These are phyloP conservation scores for Boletus mariae DNA, from an alignment of 1,284 basidiomycete species.

Conservation along the genomic window DNA sequence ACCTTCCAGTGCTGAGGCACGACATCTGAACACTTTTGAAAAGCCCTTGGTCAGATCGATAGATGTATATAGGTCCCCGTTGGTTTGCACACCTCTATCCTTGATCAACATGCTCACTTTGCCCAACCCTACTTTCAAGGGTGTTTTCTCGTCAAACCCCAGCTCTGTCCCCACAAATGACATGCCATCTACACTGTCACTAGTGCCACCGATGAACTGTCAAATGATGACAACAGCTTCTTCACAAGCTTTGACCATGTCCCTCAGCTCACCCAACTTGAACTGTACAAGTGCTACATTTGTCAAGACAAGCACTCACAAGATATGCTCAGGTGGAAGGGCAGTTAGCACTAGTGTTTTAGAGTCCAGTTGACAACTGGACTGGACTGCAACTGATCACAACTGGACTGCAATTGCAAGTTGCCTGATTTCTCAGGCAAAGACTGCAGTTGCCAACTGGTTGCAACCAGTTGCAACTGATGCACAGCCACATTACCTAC, in stretches of 20 bases:
- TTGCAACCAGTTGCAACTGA: too few relatives aligned
- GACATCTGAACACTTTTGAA: too few relatives aligned
- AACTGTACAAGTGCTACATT: slow-evolving; percentile 83
- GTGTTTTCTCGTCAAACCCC: slow-evolving; percentile 13
- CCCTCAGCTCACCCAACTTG: slow-evolving; percentile 64
- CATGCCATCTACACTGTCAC: slow-evolving; percentile 8
- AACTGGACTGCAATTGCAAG: too few relatives aligned
- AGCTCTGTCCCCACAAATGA: slow-evolving; percentile 32
- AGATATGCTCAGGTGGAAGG: slow-evolving; percentile 69
- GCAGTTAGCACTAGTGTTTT: slow-evolving; percentile 40
- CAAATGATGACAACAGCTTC: slow-evolving; percentile 17
- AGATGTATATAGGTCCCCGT: too few relatives aligned
- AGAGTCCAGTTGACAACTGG: too few relatives aligned
- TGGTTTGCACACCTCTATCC: too few relatives aligned
- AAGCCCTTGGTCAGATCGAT: too few relatives aligned
- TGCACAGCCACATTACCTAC: too few relatives aligned
- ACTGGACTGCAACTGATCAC: too few relatives aligned
- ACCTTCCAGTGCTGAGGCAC: too few relatives aligned
- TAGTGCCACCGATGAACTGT: slow-evolving; percentile 38
- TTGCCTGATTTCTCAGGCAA: too few relatives aligned
- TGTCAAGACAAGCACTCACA: slow-evolving; percentile 78
- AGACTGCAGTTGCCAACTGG: too few relatives aligned
- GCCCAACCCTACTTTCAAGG: slow-evolving; percentile 43
- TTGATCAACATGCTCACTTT: slow-evolving; percentile 24
- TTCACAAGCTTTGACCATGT: slow-evolving; percentile 21